These are phyloP conservation scores for Zygosaccharomyces rouxii DNA, from an alignment of 805 yeast genomes.

Conservation along the genomic window DNA sequence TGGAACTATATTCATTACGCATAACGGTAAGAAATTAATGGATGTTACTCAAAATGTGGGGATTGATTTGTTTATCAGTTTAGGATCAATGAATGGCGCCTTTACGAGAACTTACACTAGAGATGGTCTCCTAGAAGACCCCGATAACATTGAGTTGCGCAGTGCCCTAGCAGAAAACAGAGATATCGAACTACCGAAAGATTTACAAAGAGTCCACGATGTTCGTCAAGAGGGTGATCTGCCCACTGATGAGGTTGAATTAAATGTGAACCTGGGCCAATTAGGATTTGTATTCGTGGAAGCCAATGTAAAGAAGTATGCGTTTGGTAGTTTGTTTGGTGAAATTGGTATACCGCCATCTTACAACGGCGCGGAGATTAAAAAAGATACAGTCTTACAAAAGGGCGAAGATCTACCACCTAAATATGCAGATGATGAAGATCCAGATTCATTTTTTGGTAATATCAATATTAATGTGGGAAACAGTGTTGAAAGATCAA, in stretches of 20 bases:
- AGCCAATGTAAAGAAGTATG: conserved; percentile 82
- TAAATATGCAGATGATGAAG: conserved; percentile 51
- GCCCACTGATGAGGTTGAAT: conserved; percentile 31
- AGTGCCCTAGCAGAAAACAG: conserved; percentile 24
- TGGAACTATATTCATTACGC: conserved; percentile 86
- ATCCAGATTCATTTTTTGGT: conserved; percentile 42
- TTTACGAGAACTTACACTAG: conserved; percentile 36
- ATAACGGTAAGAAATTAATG: conserved; percentile 83
- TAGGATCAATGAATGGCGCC: conserved; percentile 39
- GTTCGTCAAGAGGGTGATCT: conserved; percentile 16
- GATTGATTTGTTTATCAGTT: conserved; percentile 38
- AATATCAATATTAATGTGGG: conserved; percentile 14
- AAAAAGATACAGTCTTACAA: conserved; percentile 54
- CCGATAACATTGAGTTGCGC: conserved; percentile 32
- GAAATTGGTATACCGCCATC: conserved; percentile 45
- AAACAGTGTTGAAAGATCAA: conserved; percentile 3
- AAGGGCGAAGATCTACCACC: conserved; percentile 75
- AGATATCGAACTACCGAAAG: conserved; percentile 23
- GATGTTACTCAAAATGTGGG: conserved; percentile 75
- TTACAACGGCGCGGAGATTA: conserved; percentile 38
- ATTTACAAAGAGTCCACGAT: conserved; percentile 25
- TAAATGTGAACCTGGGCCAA: conserved; percentile 73
- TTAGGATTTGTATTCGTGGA: conserved; percentile 76
- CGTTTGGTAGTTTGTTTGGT: conserved; percentile 49
- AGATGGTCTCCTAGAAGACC: conserved; percentile 35